Base-by-base conservation (phyloP, 192 early-diverging fungal genomes). In the Backusella psychrophila region DNA sequence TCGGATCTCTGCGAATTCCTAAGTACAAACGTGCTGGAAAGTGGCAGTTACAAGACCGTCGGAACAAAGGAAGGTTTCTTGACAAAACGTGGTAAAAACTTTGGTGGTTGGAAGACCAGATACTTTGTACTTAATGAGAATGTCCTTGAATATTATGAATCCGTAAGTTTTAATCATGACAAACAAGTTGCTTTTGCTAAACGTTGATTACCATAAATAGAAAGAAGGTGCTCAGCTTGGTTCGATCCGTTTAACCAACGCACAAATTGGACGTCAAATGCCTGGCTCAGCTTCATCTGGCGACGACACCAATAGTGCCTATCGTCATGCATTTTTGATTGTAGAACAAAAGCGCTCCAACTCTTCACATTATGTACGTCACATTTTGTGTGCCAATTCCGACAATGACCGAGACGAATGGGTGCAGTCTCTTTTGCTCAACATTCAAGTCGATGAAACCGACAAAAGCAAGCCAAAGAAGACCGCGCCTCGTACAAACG, bases 91-190 rank as follows among this genome's bases (percentile, higher is more conserved):
- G 96, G 97, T 66, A 98, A 97, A 78, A 96, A 92, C 80, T 98
- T 98, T 93, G 96, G 97, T 68, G 96, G 95, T 11, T 97, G 96
- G 96, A 98, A 98, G 80, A 87, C 93, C 39, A 89, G 95, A 68
- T 97, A 92, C 83, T 97, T 95, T 79, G 86, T 91, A 42, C 86
- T 94, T 14, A 87, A 90, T 71, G 82, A 84, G 21, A 87, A 89
- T 0, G 76, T 91, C 1, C 82, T 96, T 42, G 92, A 95, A 75
- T 97, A 96, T 84, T 94, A 89, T 77, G 96, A 98, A 76, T 85
- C 84, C 14, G 92, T 90, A 84, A 86, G 83, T 79, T 33, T 33
- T 33, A 1, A 3, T 70, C 34, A 74, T 49, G 29, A 12, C 23
- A 11, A 15, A 38, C 23, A 52, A 29, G 70, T 76, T 69, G 0